Evolutionary conservation across 805 yeast species (phyloP).

Genomic region (Lipomyces chichibuensis): DNA sequence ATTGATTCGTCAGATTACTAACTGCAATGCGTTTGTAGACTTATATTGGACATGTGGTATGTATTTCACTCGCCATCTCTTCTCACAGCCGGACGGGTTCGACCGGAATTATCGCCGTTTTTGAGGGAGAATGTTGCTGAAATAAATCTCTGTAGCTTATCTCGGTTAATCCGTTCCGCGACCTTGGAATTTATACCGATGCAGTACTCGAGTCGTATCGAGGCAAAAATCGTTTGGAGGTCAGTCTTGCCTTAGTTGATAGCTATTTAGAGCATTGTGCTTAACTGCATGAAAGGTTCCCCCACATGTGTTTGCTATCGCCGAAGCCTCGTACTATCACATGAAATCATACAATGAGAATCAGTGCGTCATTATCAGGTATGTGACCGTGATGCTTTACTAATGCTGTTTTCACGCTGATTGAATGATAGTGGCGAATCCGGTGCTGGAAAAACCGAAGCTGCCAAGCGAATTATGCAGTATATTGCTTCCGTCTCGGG

Average conservation of each 20-base stretch:
- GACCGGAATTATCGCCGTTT: neutral
- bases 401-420: conserved; percentile 39
- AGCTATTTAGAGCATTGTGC: neutral
- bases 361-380: conserved; percentile 87
- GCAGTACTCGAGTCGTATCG: conserved; percentile 73
- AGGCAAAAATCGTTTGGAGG: conserved; percentile 93
- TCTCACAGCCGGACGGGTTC: neutral
- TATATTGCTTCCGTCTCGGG: conserved; percentile 86
- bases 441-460: conserved; percentile 99
- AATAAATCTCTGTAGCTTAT: conserved; percentile 52
- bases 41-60: conserved; percentile 46
- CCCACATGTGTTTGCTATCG: conserved; percentile 97
- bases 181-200: conserved; percentile 90
- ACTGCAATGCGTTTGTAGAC: conserved; percentile 35
- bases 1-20: neutral
- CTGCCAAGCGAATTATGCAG: conserved; percentile 91
- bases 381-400: neutral
- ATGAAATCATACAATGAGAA: conserved; percentile 91
- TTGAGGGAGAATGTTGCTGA: conserved; percentile 1
- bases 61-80: conserved; percentile 15
- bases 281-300: conserved; percentile 49
- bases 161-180: conserved; percentile 95
- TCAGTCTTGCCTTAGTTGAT: conserved; percentile 19
- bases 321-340: conserved; percentile 95
- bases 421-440: conserved; percentile 75